phyloP scores from a whole-genome alignment of 108 stramenopile genomes.

The Skeletonema grethae region DNA sequence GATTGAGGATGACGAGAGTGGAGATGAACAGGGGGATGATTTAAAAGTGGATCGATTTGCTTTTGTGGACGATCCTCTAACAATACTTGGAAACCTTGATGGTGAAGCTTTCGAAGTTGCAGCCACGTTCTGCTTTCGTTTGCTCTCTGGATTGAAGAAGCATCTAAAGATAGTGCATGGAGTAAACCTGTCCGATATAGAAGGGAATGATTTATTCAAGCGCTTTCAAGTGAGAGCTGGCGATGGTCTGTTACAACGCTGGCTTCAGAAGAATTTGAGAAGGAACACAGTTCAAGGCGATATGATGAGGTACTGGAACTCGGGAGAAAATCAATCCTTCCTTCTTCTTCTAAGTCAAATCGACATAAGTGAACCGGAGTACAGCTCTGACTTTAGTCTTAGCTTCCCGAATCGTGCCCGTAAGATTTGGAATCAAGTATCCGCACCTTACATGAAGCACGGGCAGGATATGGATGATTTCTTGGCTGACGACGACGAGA shows the following conservation, averaged over 20 bases:
- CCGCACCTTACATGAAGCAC: conserved; percentile 54
- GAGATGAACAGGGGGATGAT: conserved; percentile 28
- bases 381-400: conserved; percentile 47
- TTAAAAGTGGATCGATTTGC: conserved; percentile 32
- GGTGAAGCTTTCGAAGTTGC: conserved; percentile 62
- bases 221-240: conserved; percentile 52
- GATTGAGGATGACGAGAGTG: conserved; percentile 36
- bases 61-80: conserved; percentile 71
- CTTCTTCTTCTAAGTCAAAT: conserved; percentile 59
- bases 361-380: conserved; percentile 28
- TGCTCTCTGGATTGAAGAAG: conserved; percentile 58
- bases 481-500: conserved; percentile 51
- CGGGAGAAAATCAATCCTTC: conserved; percentile 71
- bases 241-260: conserved; percentile 78
- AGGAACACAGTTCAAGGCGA: conserved; percentile 55
- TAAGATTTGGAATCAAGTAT: conserved; percentile 54
- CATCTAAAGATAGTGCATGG: conserved; percentile 68
- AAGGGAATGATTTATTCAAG: conserved; percentile 77
- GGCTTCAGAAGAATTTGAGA: conserved; percentile 37
- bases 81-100: conserved; percentile 65
- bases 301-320: conserved; percentile 74
- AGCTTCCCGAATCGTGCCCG: conserved; percentile 54
- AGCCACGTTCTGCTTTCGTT: conserved; percentile 65
- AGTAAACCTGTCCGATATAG: conserved; percentile 53
- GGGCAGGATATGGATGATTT: conserved; percentile 64